Evolutionary conservation across 73 alveolate species (phyloP).

Genomic region (Symbiodinium pilosum): DNA sequence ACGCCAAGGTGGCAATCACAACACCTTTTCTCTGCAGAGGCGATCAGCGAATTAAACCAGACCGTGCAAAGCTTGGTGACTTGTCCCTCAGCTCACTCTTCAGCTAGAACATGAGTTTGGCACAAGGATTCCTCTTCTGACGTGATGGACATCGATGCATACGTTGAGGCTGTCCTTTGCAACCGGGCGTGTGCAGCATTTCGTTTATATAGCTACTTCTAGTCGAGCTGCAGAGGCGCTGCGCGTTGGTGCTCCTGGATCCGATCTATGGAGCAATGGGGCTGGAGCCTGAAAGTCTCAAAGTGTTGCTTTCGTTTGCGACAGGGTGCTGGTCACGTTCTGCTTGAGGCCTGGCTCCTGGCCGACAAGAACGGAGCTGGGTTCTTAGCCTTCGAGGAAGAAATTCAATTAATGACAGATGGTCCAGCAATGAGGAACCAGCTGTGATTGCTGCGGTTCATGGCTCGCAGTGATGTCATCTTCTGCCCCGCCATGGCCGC

Average conservation of each 20-base stretch:
- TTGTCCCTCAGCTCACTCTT: too few species aligned
- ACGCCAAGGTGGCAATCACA: slow-evolving; percentile 56
- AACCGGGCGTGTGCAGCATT: too few species aligned
- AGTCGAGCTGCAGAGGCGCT: not conserved
- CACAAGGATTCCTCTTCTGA: not conserved
- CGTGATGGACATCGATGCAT: slow-evolving; percentile 42
- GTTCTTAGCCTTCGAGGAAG: not conserved
- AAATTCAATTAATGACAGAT: not conserved
- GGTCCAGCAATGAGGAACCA: not conserved
- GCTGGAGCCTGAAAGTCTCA: not conserved
- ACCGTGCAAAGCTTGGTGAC: not conserved
- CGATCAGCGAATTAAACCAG: not conserved
- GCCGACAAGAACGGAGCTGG: slow-evolving; percentile 48
- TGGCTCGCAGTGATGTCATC: not conserved
- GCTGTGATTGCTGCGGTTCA: too few species aligned
- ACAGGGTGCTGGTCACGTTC: not conserved
- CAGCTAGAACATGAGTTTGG: not conserved
- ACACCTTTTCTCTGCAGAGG: slow-evolving; percentile 9
- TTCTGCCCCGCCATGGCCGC: not conserved
- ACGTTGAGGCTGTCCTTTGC: slow-evolving; percentile 14
- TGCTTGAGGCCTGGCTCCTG: slow-evolving; percentile 68
- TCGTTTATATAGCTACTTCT: too few species aligned
- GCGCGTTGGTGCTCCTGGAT: not conserved
- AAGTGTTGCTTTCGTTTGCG: not conserved
- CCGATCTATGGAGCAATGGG: not conserved